Conservation (phyloP, 2,329 filamentous ascomycete genomes). For the Aphanocladium album region DNA sequence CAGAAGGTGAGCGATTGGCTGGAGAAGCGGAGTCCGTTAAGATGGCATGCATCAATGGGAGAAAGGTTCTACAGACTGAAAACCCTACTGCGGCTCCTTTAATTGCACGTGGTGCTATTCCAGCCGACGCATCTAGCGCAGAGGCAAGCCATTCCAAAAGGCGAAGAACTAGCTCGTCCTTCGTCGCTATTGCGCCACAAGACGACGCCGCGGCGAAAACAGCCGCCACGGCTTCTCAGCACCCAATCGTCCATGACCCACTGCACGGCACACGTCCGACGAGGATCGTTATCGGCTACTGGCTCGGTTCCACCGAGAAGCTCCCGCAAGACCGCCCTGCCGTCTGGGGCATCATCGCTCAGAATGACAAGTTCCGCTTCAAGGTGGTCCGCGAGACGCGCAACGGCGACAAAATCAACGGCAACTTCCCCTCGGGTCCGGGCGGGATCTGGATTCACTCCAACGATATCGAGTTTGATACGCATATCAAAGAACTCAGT, state of each 20-base stretch:
- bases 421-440: slow-evolving; percentile 56
- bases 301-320: slow-evolving; percentile 48
- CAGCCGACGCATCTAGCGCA: too few species aligned
- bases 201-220: too few species aligned
- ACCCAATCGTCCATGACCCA: slow-evolving; percentile 30
- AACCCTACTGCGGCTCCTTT: too few species aligned
- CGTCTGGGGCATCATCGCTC: slow-evolving; percentile 57
- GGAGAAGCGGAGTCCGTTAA: too few species aligned
- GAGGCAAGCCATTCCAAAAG: too few species aligned
- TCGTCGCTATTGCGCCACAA: slow-evolving; percentile 34
- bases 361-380: slow-evolving; percentile 60
- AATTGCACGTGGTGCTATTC: too few species aligned
- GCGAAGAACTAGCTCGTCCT: too few species aligned
- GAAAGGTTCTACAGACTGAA: too few species aligned
- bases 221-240: background rate
- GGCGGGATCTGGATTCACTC: slow-evolving; percentile 59
- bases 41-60: too few species aligned
- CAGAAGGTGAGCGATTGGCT: slow-evolving; percentile 38
- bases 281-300: slow-evolving; percentile 54
- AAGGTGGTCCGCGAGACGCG: slow-evolving; percentile 57
- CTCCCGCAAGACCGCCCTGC: slow-evolving; percentile 51
- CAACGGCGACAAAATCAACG: slow-evolving; percentile 52
- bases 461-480: slow-evolving; percentile 56
- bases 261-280: slow-evolving; percentile 51
- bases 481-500: slow-evolving; percentile 46